Percentiles rank a stretch among this genome's conserved stretches.
These are phyloP conservation scores for Ceratocystis diversiconidia DNA, from an alignment of 2,329 filamentous ascomycete genomes.

Conservation along the genomic window DNA sequence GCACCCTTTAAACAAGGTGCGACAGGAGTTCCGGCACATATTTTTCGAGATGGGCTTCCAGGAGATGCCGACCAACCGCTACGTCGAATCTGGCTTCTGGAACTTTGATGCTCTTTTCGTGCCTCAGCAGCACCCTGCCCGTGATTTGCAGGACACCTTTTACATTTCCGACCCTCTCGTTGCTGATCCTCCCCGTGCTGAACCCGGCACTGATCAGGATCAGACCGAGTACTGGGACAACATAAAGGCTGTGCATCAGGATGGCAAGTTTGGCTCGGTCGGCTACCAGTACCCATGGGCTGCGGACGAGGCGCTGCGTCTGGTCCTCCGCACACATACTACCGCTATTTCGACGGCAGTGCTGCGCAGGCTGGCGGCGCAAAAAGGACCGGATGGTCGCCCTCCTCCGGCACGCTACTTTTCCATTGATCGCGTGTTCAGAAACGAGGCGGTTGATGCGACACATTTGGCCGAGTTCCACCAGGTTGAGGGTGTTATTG, in stretches of 20 bases:
- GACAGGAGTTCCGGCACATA: conserved; percentile 88
- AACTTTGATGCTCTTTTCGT: conserved; percentile 97
- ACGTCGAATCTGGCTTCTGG: conserved; percentile 96
- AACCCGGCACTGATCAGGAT: conserved; percentile 37
- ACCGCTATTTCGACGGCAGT: conserved; percentile 84
- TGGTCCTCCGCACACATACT: conserved; percentile 92
- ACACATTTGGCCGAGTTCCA: conserved; percentile 98
- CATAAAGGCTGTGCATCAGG: conserved; percentile 72
- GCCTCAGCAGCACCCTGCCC: conserved; percentile 91
- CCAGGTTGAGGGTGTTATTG: conserved; percentile 96
- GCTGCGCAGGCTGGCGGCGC: conserved; percentile 73
- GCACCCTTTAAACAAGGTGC: conserved; percentile 79
- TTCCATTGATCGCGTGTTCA: conserved; percentile 95
- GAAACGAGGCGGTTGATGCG: conserved; percentile 92
- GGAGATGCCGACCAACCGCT: conserved; percentile 92
- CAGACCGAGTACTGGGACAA: conserved; percentile 74
- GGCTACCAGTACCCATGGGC: conserved; percentile 95
- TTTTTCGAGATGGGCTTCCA: conserved; percentile 99
- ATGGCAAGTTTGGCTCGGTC: conserved; percentile 85
- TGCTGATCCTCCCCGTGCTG: conserved; percentile 53
- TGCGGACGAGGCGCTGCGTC: conserved; percentile 67
- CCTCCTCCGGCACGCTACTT: conserved; percentile 76
- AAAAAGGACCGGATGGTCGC: conserved; percentile 57
- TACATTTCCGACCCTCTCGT: conserved; percentile 81
- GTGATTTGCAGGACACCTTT: conserved; percentile 95